phyloP scores from a whole-genome alignment of 257 asterid species.

The Primulina eburnea region DNA sequence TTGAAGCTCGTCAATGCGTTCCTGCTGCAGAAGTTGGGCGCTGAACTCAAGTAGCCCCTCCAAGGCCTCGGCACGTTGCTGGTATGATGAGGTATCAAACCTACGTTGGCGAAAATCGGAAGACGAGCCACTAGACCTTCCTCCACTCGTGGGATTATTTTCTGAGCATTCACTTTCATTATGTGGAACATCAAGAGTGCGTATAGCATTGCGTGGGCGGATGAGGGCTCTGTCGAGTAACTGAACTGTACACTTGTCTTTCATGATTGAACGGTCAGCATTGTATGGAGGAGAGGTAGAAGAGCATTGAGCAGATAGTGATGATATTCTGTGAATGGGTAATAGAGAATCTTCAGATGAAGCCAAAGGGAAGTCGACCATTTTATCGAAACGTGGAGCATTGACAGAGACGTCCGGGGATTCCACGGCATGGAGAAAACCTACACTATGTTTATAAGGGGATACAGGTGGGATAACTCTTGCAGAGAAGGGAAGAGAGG shows the following conservation, averaged over 20 bases:
- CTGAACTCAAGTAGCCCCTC: constrained; percentile 97
- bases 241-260: constrained; percentile 81
- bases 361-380: constrained; percentile 67
- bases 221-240: constrained; percentile 37
- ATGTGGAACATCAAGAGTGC: constrained; percentile 28
- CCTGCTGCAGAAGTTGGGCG: constrained; percentile 80
- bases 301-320: constrained; percentile 58
- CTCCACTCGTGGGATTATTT: constrained; percentile 45
- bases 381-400: constrained; percentile 87
- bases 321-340: constrained; percentile 44
- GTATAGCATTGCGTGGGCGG: constrained; percentile 25
- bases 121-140: constrained; percentile 62
- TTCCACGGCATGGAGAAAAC: constrained; percentile 39
- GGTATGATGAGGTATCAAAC: constrained; percentile 76
- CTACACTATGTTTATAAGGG: constrained; percentile 37
- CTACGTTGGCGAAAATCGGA: constrained; percentile 67
- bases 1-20: constrained; percentile 75
- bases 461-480: constrained; percentile 32
- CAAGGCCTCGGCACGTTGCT: constrained; percentile 92
- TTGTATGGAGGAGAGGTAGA: constrained; percentile 52
- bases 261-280: constrained; percentile 52
- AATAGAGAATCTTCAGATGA: constrained; percentile 47
- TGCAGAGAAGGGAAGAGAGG: constrained; percentile 72
- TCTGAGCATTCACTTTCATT: constrained; percentile 71
- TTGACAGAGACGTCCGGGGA: constrained; percentile 84